A percentile compares a stretch with the other conserved stretches of the same genome.
Conservation (phyloP, 2,329 filamentous ascomycete genomes). For the Fusarium continuum region DNA sequence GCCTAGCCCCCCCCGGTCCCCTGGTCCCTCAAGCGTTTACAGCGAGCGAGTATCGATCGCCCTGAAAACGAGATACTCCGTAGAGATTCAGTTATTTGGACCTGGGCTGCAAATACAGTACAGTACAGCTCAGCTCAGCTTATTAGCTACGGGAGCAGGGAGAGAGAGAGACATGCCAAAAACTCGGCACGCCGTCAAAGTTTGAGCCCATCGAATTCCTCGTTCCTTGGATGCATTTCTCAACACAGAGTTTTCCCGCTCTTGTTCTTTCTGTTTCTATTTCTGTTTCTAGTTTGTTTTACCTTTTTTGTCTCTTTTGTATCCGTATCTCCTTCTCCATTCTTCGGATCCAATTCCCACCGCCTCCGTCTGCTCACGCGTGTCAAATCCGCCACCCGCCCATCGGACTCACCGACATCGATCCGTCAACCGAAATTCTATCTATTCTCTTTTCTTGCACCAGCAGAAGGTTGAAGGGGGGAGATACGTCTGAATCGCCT, state of each 20-base stretch:
- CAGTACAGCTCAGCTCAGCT: no score
- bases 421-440: conserved; percentile 5
- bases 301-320: background rate
- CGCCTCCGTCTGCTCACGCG: conserved; percentile 30
- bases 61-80: conserved; percentile 16
- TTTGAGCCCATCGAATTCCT: conserved; percentile 4
- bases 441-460: conserved; percentile 1
- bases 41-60: conserved; percentile 19
- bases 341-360: conserved; percentile 18
- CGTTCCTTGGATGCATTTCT: conserved; percentile 17
- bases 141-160: no score
- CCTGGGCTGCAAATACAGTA: background rate
- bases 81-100: background rate
- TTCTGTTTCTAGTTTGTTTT: conserved; percentile 14
- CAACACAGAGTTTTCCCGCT: conserved; percentile 13
- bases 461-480: background rate
- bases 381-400: conserved; percentile 31
- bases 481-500: background rate
- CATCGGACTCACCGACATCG: conserved; percentile 35
- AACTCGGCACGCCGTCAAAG: conserved; percentile 36
- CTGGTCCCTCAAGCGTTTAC: background rate
- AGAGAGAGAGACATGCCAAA: no score
- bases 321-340: conserved; percentile 11
- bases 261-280: background rate
- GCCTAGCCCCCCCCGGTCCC: no score